Base-by-base conservation (phyloP, 768 basidiomycete genomes). In the Pholiota conissans region DNA sequence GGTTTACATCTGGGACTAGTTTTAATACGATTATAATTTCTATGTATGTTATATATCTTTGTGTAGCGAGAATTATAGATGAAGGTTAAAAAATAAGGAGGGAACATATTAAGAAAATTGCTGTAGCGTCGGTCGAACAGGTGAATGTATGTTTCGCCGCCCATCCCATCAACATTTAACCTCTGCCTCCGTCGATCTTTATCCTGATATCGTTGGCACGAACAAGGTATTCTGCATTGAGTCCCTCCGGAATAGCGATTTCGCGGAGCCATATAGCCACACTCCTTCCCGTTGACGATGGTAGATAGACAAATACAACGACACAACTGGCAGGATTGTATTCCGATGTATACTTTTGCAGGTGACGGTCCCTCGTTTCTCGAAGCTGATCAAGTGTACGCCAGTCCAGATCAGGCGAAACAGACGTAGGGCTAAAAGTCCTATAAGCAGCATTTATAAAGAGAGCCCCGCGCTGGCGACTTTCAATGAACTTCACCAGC, bases 231-330 rank as follows among this genome's bases (percentile, higher is more conserved):
- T 78, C 77, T 10, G 77, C 67, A 20, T 81, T 81, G 14, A 82
- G 73, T 42, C 79, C 78, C 56, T 82, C 79, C 0, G 89, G 87
- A 32, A 93, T 80, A 27, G 73, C 67, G 28, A 92, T 73, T 70
- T 86, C 91, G 53, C 85, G 79, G 58, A 90, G 77, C 90, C 90
- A 93, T 60, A 91, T 86, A 5, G 89, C 91, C 49, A 91, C 78
- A 62, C 89, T 90, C 61, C 86, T 90, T n/a, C 88, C 87, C 32
- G 79, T 80, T 50, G 79, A 77, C 9, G 90, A 93, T 3, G 88
- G 82, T n/a, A 92, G 74, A 63, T 89, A 83, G n/a, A 83, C 73
- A 47, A 83, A 83, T 1, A 92, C 82, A 59, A 90, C 71, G 37
- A 84, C 82, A 48, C 85, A 78, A 3, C 70, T 71, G 22, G 82